A percentile compares a stretch with the other conserved stretches of the same genome.
phyloP scores from a whole-genome alignment of 805 yeast genomes.

The Pichia occidentalis region DNA sequence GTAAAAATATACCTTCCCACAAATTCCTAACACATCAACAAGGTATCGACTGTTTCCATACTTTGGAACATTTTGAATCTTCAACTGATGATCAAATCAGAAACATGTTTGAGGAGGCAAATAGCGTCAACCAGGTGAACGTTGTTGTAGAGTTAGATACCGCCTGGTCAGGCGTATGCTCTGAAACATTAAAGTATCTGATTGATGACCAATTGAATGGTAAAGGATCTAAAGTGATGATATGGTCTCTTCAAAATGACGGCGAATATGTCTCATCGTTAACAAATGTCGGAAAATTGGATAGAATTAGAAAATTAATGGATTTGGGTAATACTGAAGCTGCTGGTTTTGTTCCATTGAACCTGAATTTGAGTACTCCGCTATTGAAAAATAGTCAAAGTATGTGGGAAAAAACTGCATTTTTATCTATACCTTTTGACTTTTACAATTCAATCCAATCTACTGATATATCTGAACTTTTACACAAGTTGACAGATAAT shows the following conservation, averaged over 20 bases:
- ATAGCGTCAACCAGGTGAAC: constrained; percentile 65
- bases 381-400: constrained; percentile 15
- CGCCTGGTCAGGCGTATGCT: constrained; percentile 80
- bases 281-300: constrained; percentile 1
- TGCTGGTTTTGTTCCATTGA: constrained; percentile 5
- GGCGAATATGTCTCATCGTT: background rate
- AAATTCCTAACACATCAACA: constrained; percentile 42
- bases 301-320: constrained; percentile 9
- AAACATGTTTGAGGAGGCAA: constrained; percentile 64
- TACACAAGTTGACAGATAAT: constrained; percentile 8
- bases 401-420: constrained; percentile 39
- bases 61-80: constrained; percentile 33
- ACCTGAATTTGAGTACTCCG: constrained; percentile 1
- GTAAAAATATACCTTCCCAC: constrained; percentile 25
- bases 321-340: constrained; percentile 1
- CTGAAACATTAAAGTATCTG: constrained; percentile 33
- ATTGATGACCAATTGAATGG: constrained; percentile 16
- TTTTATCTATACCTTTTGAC: constrained; percentile 39
- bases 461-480: constrained; percentile 1
- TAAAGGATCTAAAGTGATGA: constrained; percentile 3
- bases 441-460: constrained; percentile 26
- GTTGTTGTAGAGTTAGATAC: constrained; percentile 63
- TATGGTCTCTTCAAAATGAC: constrained; percentile 13
- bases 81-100: constrained; percentile 56
- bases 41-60: constrained; percentile 57